These are phyloP conservation scores for Polyplosphaeria fusca DNA, from an alignment of 495 filamentous ascomycete genomes.

Conservation along the genomic window DNA sequence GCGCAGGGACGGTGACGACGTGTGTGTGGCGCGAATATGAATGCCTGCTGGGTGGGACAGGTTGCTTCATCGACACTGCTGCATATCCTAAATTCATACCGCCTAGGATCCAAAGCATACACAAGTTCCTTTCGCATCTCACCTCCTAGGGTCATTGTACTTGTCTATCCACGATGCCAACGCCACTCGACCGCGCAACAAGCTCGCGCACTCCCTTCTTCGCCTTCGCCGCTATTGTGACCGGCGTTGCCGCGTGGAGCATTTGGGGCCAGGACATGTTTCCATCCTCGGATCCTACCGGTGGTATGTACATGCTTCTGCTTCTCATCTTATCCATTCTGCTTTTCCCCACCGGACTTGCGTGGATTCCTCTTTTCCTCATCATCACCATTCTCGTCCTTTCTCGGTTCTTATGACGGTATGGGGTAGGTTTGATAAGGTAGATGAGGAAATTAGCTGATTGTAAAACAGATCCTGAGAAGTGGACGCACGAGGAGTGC, in stretches of 20 bases:
- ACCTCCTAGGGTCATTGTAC: conserved; percentile 7
- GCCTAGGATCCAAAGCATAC: no score
- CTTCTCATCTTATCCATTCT: no score
- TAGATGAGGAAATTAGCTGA: not conserved
- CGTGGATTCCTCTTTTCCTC: not conserved
- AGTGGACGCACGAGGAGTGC: conserved; percentile 44
- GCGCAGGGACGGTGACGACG: conserved; percentile 13
- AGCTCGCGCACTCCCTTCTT: conserved; percentile 28
- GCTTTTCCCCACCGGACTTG: no score
- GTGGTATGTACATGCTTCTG: no score
- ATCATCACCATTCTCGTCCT: no score
- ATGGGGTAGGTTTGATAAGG: no score
- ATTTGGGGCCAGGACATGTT: conserved; percentile 83
- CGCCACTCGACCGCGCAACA: conserved; percentile 37
- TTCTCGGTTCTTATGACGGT: no score
- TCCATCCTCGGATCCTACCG: conserved; percentile 69
- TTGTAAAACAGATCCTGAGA: conserved; percentile 49
- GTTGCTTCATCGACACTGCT: no score
- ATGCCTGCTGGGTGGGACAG: no score
- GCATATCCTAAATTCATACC: no score
- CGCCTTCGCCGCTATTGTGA: conserved; percentile 77
- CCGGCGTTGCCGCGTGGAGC: conserved; percentile 75
- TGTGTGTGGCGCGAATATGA: conserved; percentile 9
- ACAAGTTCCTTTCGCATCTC: no score
- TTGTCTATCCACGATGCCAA: conserved; percentile 39